Conservation (phyloP, 2,329 filamentous ascomycete genomes). For the Elsinoe necatrix region DNA sequence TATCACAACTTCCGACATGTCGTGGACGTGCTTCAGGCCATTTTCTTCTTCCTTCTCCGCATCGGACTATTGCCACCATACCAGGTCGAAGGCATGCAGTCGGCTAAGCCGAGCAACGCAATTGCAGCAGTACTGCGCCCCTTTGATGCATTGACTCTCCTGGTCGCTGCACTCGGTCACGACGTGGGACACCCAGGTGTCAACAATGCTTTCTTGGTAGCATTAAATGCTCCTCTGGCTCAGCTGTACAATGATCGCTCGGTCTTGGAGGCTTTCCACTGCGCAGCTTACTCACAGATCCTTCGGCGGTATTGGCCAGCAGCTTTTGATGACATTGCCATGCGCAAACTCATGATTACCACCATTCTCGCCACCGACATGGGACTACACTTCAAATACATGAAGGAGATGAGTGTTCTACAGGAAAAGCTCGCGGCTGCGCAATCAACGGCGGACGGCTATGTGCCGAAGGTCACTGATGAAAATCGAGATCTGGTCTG, state of each 20-base stretch:
- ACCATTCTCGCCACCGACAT: constrained; percentile 97
- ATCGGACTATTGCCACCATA: constrained; percentile 69
- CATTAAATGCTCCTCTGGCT: constrained; percentile 82
- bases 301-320: constrained; percentile 84
- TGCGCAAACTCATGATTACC: constrained; percentile 89
- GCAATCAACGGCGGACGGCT: constrained; percentile 56
- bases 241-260: constrained; percentile 96
- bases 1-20: constrained; percentile 99
- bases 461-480: constrained; percentile 67
- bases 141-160: constrained; percentile 77
- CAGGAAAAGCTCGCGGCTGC: constrained; percentile 68
- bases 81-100: constrained; percentile 30
- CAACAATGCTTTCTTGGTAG: constrained; percentile 93
- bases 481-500: constrained; percentile 76
- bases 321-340: constrained; percentile 66
- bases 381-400: constrained; percentile 94
- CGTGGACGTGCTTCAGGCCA: constrained; percentile 86
- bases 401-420: constrained; percentile 74
- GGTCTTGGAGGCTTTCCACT: constrained; percentile 94
- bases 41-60: constrained; percentile 77
- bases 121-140: constrained; percentile 71
- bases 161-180: constrained; percentile 94
- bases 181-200: constrained; percentile 96
- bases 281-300: constrained; percentile 93
- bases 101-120: constrained; percentile 37